These are phyloP conservation scores for Aegilops longissima DNA, from an alignment of 176 grass and related monocot species.

Conservation along the genomic window DNA sequence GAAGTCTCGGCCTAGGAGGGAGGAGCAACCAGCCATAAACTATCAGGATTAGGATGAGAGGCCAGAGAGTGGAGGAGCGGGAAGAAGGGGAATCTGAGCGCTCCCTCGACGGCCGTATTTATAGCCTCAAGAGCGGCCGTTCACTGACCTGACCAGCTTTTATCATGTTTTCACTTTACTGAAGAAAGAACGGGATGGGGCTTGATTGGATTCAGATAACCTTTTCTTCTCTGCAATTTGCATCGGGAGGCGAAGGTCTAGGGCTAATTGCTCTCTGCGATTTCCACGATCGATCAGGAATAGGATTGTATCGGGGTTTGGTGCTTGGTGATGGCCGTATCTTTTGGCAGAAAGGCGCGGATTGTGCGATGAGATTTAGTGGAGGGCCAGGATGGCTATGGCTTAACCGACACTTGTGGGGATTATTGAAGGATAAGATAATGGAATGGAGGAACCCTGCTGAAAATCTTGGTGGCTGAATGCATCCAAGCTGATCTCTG, in stretches of 20 bases:
- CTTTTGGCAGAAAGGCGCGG: conserved; percentile 25
- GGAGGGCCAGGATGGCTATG: conserved; percentile 38
- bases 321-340: conserved; percentile 30
- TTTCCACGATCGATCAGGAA: conserved; percentile 11
- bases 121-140: conserved; percentile 19
- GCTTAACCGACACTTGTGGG: conserved; percentile 38
- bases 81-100: conserved; percentile 43
- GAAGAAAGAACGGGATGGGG: conserved; percentile 21
- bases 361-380: conserved; percentile 43
- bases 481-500: neutral
- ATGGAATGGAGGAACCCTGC: conserved; percentile 29
- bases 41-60: conserved; percentile 18
- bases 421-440: conserved; percentile 35
- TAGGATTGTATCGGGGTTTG: conserved; percentile 5
- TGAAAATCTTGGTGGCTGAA: conserved; percentile 33
- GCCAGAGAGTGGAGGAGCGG: neutral
- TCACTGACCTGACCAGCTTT: conserved; percentile 14
- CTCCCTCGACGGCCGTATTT: conserved; percentile 16
- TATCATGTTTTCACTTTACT: conserved; percentile 21
- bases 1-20: neutral
- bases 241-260: neutral
- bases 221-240: conserved; percentile 32
- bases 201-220: conserved; percentile 41
- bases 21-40: conserved; percentile 35
- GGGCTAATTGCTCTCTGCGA: neutral